A percentile compares a stretch with the other conserved stretches of the same genome.
phyloP scores from a whole-genome alignment of 2,329 filamentous ascomycete species.

The Neofusicoccum cordaticola region DNA sequence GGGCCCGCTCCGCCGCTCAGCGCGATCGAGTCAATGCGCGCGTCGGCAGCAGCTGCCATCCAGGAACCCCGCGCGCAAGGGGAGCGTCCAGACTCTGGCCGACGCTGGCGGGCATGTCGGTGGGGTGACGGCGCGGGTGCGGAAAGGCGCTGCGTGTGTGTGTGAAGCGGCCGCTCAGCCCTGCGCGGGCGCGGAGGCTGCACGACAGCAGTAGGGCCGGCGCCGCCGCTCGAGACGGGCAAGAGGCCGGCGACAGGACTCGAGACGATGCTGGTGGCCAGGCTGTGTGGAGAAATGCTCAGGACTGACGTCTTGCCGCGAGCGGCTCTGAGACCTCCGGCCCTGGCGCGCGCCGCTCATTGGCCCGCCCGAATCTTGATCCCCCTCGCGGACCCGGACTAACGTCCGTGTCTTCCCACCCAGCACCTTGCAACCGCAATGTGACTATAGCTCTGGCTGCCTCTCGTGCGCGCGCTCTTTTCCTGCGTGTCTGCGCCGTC shows the following conservation, averaged over 20 bases:
- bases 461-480: not conserved
- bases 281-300: conserved; percentile 4
- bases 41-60: not conserved
- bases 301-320: not conserved
- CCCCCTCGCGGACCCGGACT: not conserved
- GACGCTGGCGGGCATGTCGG: not conserved
- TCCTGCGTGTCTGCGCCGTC: not conserved
- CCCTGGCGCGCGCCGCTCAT: not conserved
- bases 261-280: not conserved
- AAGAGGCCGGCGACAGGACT: not conserved
- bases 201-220: not conserved
- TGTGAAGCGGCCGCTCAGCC: not conserved
- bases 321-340: conserved; percentile 1
- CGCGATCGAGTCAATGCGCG: not conserved
- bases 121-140: not conserved
- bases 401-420: not conserved
- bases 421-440: not conserved
- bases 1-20: not conserved
- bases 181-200: not conserved
- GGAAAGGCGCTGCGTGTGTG: too few relatives aligned
- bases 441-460: conserved; percentile 1
- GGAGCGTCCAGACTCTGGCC: not conserved
- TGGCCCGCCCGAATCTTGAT: not conserved
- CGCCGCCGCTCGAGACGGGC: not conserved
- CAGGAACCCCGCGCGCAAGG: not conserved